A percentile compares a stretch with the other conserved stretches of the same genome.
phyloP scores from a whole-genome alignment of 2,329 filamentous ascomycete species.

The Zasmidium cellare region DNA sequence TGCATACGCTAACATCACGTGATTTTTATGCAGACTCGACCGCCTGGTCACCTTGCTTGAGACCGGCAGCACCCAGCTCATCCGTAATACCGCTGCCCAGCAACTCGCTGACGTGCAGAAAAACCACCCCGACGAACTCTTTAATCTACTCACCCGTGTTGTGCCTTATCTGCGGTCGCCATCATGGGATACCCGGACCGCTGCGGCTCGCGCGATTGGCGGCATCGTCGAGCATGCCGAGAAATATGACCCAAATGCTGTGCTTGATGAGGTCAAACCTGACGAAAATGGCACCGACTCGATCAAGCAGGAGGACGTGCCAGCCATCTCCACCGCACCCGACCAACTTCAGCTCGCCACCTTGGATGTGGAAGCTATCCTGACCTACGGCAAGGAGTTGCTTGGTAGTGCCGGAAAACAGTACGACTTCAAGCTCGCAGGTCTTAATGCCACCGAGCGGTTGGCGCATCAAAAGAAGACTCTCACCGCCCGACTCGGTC shows the following conservation, averaged over 20 bases:
- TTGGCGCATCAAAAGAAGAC: conserved; percentile 89
- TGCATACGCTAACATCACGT: conserved; percentile 16
- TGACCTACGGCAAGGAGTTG: conserved; percentile 80
- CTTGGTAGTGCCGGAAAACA: conserved; percentile 78
- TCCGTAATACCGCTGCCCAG: conserved; percentile 94
- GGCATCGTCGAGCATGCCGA: conserved; percentile 90
- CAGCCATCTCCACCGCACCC: conserved; percentile 20
- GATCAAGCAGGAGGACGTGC: conserved; percentile 58
- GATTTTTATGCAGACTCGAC: conserved; percentile 35
- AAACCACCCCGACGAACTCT: conserved; percentile 94
- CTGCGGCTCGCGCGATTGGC: conserved; percentile 89
- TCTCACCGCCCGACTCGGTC: conserved; percentile 74
- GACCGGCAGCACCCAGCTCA: conserved; percentile 93
- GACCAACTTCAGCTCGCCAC: conserved; percentile 70
- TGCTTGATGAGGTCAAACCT: conserved; percentile 31
- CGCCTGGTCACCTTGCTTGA: conserved; percentile 75
- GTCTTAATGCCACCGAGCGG: conserved; percentile 77
- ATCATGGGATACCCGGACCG: conserved; percentile 94
- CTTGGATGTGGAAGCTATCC: conserved; percentile 75
- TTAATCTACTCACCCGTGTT: conserved; percentile 89
- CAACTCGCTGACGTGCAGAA: conserved; percentile 98
- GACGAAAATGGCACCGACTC: conserved; percentile 38
- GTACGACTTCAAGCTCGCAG: conserved; percentile 80
- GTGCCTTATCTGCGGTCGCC: conserved; percentile 94
- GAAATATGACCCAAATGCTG: conserved; percentile 73